Evolutionary conservation across 306 rosid genomes (phyloP).

Genomic region (Vigna hirtella): DNA sequence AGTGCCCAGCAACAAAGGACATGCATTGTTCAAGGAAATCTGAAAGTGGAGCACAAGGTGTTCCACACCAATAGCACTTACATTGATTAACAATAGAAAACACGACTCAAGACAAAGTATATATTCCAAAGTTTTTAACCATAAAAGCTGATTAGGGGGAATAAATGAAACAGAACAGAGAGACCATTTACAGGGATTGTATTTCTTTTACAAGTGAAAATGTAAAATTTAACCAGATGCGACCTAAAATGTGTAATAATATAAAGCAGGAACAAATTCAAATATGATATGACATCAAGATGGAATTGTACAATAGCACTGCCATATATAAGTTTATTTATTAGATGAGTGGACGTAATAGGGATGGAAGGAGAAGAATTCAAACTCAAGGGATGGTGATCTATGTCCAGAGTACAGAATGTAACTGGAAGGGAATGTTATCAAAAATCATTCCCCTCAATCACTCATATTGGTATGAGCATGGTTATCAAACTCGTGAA

Average conservation of each 20-base stretch:
- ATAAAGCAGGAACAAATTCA: constrained; percentile 9
- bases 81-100: no score
- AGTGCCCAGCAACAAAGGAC: no score
- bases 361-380: neutral
- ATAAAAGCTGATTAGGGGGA: no score
- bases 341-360: neutral
- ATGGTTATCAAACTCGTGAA: no score
- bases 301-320: constrained; percentile 21
- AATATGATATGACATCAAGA: constrained; percentile 17
- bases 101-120: no score
- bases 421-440: neutral
- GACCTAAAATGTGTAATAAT: constrained; percentile 17
- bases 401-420: neutral
- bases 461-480: neutral
- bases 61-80: no score
- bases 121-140: no score
- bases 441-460: neutral
- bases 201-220: neutral
- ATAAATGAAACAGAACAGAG: no score
- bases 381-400: neutral
- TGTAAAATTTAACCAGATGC: constrained; percentile 19
- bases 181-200: no score
- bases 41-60: no score
- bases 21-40: no score
- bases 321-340: constrained; percentile 7